phyloP scores from a whole-genome alignment of 2,329 filamentous ascomycete species.

The Colletotrichum sp. region DNA sequence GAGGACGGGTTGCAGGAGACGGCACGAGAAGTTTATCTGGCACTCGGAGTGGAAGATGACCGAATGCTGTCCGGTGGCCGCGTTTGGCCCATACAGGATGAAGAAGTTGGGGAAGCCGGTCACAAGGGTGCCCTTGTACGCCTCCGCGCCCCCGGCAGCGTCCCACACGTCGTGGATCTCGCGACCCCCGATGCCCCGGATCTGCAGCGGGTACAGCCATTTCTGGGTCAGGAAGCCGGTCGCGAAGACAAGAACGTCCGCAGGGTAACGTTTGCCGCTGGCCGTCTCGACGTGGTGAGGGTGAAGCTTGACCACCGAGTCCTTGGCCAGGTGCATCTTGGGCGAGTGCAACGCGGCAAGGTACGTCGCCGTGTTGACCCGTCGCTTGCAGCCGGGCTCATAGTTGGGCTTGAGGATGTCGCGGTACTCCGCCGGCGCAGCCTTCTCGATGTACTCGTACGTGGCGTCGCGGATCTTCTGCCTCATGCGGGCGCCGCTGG shows the following conservation, averaged over 20 bases:
- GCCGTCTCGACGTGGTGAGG: neutral
- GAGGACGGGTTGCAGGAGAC: neutral
- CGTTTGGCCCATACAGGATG: constrained; percentile 1
- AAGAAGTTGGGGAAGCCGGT: neutral
- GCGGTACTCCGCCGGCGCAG: constrained; percentile 25
- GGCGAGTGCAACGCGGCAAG: neutral
- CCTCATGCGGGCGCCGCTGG: neutral
- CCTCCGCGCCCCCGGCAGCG: neutral
- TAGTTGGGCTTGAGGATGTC: constrained; percentile 45
- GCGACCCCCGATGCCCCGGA: neutral
- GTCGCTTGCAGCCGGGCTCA: constrained; percentile 20
- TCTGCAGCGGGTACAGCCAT: neutral
- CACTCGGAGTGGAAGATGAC: constrained; percentile 5
- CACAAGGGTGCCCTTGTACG: neutral
- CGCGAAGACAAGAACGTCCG: neutral
- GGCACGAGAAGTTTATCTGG: neutral
- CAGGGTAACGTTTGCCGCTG: neutral
- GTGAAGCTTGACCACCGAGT: neutral
- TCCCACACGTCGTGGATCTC: neutral
- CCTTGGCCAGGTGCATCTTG: neutral
- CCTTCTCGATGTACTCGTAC: neutral
- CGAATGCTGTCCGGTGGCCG: neutral
- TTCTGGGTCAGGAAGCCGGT: neutral
- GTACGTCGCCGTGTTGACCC: neutral
- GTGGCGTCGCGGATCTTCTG: neutral